Percentiles rank a stretch among this genome's conserved stretches.
These are phyloP conservation scores for Roridomyces roridus DNA, from an alignment of 768 basidiomycete species.

Conservation along the genomic window DNA sequence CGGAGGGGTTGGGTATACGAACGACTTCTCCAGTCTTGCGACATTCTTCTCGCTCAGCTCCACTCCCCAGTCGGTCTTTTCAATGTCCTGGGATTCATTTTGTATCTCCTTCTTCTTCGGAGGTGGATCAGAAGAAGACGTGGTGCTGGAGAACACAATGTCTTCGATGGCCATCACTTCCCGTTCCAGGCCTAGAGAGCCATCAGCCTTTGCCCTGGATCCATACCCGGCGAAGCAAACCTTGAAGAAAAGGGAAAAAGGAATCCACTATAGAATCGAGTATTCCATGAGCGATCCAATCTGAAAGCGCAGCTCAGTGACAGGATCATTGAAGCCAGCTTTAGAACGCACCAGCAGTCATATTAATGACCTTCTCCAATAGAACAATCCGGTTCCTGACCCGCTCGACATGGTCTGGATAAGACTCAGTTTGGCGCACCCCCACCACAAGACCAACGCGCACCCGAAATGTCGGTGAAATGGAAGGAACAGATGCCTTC, in stretches of 20 bases:
- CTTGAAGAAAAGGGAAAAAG: conserved; percentile 78
- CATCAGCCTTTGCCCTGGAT: no score
- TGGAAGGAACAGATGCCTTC: conserved; percentile 91
- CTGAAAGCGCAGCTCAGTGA: conserved; percentile 46
- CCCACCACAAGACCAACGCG: conserved; percentile 5
- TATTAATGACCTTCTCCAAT: conserved; percentile 64
- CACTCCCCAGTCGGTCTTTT: conserved; percentile 9
- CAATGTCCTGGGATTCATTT: background rate
- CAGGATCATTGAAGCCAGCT: background rate
- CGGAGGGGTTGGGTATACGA: conserved; percentile 30
- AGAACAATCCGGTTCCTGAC: conserved; percentile 74
- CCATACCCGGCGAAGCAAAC: background rate
- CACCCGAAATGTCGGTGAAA: conserved; percentile 82
- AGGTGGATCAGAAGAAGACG: background rate
- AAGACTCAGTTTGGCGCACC: conserved; percentile 10
- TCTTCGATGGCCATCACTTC: conserved; percentile 83
- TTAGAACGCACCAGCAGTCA: conserved; percentile 68
- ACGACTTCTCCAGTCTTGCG: conserved; percentile 1
- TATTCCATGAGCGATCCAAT: conserved; percentile 94
- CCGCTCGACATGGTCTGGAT: conserved; percentile 74
- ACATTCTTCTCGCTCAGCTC: conserved; percentile 18
- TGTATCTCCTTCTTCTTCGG: background rate
- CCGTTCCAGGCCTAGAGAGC: no score
- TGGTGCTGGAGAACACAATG: conserved; percentile 54
- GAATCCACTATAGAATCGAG: conserved; percentile 94